These are phyloP conservation scores for Debaryomyces maramus DNA, from an alignment of 805 yeast species.

Conservation along the genomic window DNA sequence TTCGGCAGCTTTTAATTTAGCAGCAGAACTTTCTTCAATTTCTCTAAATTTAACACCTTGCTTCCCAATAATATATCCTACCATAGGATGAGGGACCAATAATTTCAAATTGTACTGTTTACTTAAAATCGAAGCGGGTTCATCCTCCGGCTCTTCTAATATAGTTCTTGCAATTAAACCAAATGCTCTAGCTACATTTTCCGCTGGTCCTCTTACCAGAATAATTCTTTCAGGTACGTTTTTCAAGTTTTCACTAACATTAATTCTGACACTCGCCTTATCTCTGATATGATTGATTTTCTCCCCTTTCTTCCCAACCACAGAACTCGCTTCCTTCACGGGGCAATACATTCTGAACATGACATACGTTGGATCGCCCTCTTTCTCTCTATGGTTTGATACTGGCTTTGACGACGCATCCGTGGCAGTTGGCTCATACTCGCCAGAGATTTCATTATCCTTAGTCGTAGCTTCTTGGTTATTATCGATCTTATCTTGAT, in stretches of 20 bases:
- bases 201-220: conserved; percentile 71
- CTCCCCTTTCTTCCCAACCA: conserved; percentile 84
- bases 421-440: conserved; percentile 2
- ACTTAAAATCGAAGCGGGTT: conserved; percentile 57
- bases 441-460: conserved; percentile 1
- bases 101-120: conserved; percentile 57
- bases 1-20: conserved; percentile 71
- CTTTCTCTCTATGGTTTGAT: conserved; percentile 40
- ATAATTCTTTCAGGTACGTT: conserved; percentile 76
- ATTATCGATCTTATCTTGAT: conserved; percentile 1
- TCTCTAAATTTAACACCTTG: conserved; percentile 73
- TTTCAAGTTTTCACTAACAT: conserved; percentile 70
- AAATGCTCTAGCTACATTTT: conserved; percentile 77
- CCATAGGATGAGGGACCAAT: conserved; percentile 73
- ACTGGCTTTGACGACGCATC: conserved; percentile 29
- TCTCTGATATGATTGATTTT: conserved; percentile 64
- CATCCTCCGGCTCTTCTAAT: conserved; percentile 63
- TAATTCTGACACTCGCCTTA: conserved; percentile 61
- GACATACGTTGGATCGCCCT: conserved; percentile 60
- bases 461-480: conserved; percentile 1
- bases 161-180: conserved; percentile 70
- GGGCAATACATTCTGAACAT: conserved; percentile 73
- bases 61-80: conserved; percentile 81
- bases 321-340: conserved; percentile 70
- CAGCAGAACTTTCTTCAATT: conserved; percentile 80